Evolutionary conservation across 2,329 filamentous ascomycete genomes (phyloP).

Genomic region (Calycina herbarum): DNA sequence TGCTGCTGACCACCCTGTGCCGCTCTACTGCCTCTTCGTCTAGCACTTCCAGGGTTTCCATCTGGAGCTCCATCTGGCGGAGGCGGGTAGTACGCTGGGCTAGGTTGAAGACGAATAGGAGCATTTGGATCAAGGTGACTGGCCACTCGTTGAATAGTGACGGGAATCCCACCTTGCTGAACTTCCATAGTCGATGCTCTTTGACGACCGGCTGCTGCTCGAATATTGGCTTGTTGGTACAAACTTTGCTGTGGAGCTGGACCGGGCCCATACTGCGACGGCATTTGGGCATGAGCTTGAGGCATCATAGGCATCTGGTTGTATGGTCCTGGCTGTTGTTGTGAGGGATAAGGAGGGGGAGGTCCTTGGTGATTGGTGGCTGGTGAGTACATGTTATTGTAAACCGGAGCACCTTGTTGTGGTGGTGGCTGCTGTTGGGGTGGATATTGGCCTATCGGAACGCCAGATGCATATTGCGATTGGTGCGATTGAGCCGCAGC

Average conservation of each 20-base stretch:
- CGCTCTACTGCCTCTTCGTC: constrained; percentile 74
- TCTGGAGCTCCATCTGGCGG: constrained; percentile 79
- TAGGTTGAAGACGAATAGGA: constrained; percentile 91
- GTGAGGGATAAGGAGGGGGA: constrained; percentile 72
- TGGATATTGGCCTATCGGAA: constrained; percentile 51
- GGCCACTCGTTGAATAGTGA: constrained; percentile 89
- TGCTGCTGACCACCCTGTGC: constrained; percentile 50
- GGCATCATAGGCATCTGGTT: constrained; percentile 69
- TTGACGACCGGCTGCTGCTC: constrained; percentile 68
- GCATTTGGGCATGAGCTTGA: constrained; percentile 64
- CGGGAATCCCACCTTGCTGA: constrained; percentile 87
- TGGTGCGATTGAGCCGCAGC: constrained; percentile 65
- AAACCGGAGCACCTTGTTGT: constrained; percentile 61
- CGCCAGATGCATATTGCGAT: constrained; percentile 57
- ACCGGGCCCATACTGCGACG: constrained; percentile 59
- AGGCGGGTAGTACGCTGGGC: constrained; percentile 94
- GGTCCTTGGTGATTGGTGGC: constrained; percentile 50
- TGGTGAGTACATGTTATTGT: constrained; percentile 80
- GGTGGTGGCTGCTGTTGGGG: constrained; percentile 42
- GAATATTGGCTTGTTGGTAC: constrained; percentile 72
- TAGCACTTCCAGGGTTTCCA: constrained; percentile 56
- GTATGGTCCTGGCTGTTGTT: constrained; percentile 67
- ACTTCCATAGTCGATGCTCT: constrained; percentile 96
- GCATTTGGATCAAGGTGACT: constrained; percentile 94
- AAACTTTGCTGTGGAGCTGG: constrained; percentile 61